Evolutionary conservation across 805 yeast species (phyloP), one percentile per base, ranked within the genome.

Genomic region (Scheffersomyces ergatensis): DNA sequence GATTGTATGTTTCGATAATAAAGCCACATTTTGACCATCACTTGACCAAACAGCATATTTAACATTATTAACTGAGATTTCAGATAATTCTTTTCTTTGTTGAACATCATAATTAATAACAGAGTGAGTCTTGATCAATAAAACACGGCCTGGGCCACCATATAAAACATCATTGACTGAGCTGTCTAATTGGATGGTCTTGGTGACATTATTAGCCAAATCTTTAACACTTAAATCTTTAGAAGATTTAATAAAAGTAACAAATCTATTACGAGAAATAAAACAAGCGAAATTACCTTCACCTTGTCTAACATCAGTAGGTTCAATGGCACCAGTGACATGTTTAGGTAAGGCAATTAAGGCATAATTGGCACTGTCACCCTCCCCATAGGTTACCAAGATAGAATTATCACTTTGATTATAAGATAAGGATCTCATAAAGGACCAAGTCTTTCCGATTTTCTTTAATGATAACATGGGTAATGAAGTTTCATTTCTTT

Each of bases 181-280:
- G 15, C 72, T 71, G 44, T 84, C 90, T 47, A 86, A 62, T 53
- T 82, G 83, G 47, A 93, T 80, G 5, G 86, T 67, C 61, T 90
- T 92, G 30, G 99, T 93, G 39, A 82, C 76, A 43, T 85, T 73
- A 65, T 90, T 88, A 50, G 77, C 81, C 58, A 90, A 73, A 60
- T 90, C 97, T 62, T 85, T 85, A 39, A 93, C 84, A 50, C 85
- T 87, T 51, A 93, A 74, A n/a, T 78, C 67, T 53, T 81, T 81
- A 13, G 80, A 59, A 11, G 79, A 55, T 57, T 81, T 83, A 42
- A 78, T 70, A 60, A 85, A 87, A 24, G 86, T 87, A 42, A 87
- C 95, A 65, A 89, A 93, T 66, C 99, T 77, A 69, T 93, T 93
- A 62, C 99, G 85, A 12, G 97, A 89, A 53, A 95, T 89, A 62